Conservation (phyloP, 768 basidiomycete genomes). For the Ramaria sp. region DNA sequence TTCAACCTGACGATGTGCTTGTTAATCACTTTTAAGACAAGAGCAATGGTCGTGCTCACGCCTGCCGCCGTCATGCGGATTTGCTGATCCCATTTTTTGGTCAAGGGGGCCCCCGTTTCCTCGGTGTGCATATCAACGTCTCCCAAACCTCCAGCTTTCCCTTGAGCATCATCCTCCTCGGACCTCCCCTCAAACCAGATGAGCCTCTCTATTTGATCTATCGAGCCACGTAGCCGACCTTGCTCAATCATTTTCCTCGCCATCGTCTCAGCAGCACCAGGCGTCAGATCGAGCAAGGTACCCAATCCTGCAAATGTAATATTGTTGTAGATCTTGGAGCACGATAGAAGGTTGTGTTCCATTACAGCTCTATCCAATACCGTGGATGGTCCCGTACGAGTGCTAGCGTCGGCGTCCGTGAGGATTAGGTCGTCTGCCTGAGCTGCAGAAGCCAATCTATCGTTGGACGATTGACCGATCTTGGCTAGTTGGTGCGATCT, state of each 20-base stretch:
- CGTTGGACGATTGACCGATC: constrained; percentile 75
- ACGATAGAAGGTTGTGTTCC: constrained; percentile 96
- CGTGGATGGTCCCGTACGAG: constrained; percentile 84
- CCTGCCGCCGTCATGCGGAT: constrained; percentile 83
- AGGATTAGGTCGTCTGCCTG: constrained; percentile 42
- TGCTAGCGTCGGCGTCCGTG: constrained; percentile 45
- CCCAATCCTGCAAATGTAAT: constrained; percentile 95
- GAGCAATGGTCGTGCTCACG: constrained; percentile 32
- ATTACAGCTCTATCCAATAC: constrained; percentile 96
- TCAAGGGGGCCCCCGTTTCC: constrained; percentile 82
- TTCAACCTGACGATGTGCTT: constrained; percentile 47
- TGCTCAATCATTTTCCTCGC: constrained; percentile 99
- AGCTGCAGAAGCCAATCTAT: constrained; percentile 59
- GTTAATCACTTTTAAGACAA: background rate
- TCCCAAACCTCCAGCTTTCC: constrained; percentile 88
- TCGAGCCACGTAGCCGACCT: constrained; percentile 81
- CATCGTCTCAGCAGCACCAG: constrained; percentile 93
- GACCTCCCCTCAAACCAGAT: constrained; percentile 85
- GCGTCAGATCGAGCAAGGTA: constrained; percentile 76
- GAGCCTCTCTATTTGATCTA: constrained; percentile 91
- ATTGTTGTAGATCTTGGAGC: constrained; percentile 95
- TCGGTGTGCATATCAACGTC: constrained; percentile 78
- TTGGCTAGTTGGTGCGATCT: constrained; percentile 93
- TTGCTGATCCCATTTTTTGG: constrained; percentile 93
- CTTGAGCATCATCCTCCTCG: constrained; percentile 89